Conservation (phyloP, 2,329 filamentous ascomycete genomes). For the Stylonectria norvegica region DNA sequence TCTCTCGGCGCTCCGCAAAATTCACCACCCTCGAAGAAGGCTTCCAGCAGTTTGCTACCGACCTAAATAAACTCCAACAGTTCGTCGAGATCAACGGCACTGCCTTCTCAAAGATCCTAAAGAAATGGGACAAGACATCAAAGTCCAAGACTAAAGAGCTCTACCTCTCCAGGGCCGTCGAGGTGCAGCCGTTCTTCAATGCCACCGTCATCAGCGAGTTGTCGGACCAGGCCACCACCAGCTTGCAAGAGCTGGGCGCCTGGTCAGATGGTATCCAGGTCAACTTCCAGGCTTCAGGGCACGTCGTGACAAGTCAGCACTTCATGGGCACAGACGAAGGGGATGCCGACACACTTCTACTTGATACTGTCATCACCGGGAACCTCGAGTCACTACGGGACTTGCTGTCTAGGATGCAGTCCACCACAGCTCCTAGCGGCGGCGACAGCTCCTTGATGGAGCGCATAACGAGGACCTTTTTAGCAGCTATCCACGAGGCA, state of each 20-base stretch:
- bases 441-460: constrained; percentile 60
- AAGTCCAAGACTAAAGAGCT: constrained; percentile 98
- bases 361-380: constrained; percentile 81
- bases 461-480: constrained; percentile 82
- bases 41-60: constrained; percentile 94
- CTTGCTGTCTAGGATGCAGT: constrained; percentile 69
- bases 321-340: constrained; percentile 76
- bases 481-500: constrained; percentile 84
- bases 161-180: constrained; percentile 91
- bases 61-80: constrained; percentile 96
- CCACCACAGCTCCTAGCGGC: constrained; percentile 52
- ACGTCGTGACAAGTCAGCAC: constrained; percentile 63
- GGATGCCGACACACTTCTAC: constrained; percentile 81
- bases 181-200: constrained; percentile 98
- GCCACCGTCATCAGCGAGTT: constrained; percentile 93
- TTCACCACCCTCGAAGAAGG: constrained; percentile 95
- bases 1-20: constrained; percentile 84
- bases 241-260: constrained; percentile 86
- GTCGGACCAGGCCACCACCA: constrained; percentile 96
- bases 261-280: constrained; percentile 97
- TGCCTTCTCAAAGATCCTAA: constrained; percentile 96
- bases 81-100: constrained; percentile 98
- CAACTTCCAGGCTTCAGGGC: constrained; percentile 66
- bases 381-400: constrained; percentile 76
- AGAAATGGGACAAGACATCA: constrained; percentile 99